phyloP scores from a whole-genome alignment of 768 basidiomycete species.

The Baorangia bicolor region DNA sequence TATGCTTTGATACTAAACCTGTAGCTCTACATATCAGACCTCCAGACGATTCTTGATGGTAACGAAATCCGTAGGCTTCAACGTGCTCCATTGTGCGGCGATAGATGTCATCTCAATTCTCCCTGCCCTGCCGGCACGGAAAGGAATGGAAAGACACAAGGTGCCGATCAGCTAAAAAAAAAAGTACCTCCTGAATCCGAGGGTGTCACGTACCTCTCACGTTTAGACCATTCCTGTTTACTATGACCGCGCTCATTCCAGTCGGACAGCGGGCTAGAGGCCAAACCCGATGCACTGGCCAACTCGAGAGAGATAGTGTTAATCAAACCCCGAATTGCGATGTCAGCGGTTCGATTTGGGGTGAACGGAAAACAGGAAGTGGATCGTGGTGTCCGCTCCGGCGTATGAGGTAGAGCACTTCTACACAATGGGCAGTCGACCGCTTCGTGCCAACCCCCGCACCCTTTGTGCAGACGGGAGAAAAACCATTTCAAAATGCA shows the following conservation, averaged over 20 bases:
- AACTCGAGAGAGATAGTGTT: slow-evolving; percentile 46
- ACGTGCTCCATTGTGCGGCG: slow-evolving; percentile 45
- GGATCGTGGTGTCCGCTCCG: slow-evolving; percentile 50
- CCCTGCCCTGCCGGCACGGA: slow-evolving; percentile 43
- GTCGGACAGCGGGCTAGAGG: slow-evolving; percentile 37
- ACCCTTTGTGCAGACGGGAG: slow-evolving; percentile 58
- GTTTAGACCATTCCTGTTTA: slow-evolving; percentile 57
- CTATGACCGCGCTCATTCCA: slow-evolving; percentile 55
- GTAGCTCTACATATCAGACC: slow-evolving; percentile 38
- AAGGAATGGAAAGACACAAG: background rate
- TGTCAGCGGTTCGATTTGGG: slow-evolving; percentile 58
- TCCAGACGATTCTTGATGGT: slow-evolving; percentile 53
- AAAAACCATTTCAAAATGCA: slow-evolving; percentile 72
- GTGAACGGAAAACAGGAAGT: slow-evolving; percentile 58
- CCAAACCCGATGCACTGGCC: slow-evolving; percentile 30
- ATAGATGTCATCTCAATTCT: slow-evolving; percentile 55
- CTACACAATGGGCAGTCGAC: slow-evolving; percentile 72
- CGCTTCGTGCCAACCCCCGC: slow-evolving; percentile 66
- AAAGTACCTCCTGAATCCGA: slow-evolving; percentile 20
- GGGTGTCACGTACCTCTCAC: slow-evolving; percentile 43
- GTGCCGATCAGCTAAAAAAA: slow-evolving; percentile 8
- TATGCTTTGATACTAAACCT: slow-evolving; percentile 8
- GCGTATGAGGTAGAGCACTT: slow-evolving; percentile 48
- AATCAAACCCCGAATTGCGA: slow-evolving; percentile 51
- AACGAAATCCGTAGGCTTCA: slow-evolving; percentile 53